phyloP scores from a whole-genome alignment of 1,284 basidiomycete genomes.

The Heliocybe sulcata region DNA sequence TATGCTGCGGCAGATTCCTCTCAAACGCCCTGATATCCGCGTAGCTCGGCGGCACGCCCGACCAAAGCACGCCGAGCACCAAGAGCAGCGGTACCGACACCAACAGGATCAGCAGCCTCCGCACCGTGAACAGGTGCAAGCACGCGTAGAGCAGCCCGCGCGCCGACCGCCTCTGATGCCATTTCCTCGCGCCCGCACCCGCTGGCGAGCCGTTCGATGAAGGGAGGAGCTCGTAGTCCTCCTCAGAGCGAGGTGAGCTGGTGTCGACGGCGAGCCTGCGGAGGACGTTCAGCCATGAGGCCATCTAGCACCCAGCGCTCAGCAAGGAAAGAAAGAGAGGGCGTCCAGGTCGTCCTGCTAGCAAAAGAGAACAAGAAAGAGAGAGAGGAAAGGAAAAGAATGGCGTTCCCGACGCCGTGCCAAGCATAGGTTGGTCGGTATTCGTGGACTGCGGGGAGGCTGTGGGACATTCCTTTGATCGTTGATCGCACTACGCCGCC shows the following conservation, averaged over 20 bases:
- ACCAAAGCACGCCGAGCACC: conserved; percentile 24
- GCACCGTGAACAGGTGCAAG: conserved; percentile 15
- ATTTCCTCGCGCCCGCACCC: neutral
- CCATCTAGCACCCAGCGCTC: neutral
- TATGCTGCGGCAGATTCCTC: conserved; percentile 31
- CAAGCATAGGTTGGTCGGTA: no score
- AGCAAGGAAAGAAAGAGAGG: neutral
- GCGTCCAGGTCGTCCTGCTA: neutral
- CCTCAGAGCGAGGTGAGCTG: neutral
- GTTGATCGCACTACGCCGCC: no score
- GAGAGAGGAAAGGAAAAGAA: no score
- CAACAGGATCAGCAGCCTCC: conserved; percentile 19
- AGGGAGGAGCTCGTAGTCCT: conserved; percentile 1
- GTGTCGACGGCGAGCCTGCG: neutral
- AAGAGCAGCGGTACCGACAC: conserved; percentile 19
- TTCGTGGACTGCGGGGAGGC: no score
- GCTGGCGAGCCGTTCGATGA: neutral
- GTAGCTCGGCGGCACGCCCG: conserved; percentile 32
- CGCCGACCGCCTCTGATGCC: neutral
- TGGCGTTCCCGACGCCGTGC: no score
- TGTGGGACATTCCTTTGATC: no score
- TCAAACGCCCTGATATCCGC: conserved; percentile 26
- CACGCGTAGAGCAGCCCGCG: conserved; percentile 4
- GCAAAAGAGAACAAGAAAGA: no score
- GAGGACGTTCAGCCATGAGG: neutral